Percentiles rank a stretch among this genome's conserved stretches.
Evolutionary conservation across 345 rosid species (phyloP).

Genomic region (Syzygium aromaticum): DNA sequence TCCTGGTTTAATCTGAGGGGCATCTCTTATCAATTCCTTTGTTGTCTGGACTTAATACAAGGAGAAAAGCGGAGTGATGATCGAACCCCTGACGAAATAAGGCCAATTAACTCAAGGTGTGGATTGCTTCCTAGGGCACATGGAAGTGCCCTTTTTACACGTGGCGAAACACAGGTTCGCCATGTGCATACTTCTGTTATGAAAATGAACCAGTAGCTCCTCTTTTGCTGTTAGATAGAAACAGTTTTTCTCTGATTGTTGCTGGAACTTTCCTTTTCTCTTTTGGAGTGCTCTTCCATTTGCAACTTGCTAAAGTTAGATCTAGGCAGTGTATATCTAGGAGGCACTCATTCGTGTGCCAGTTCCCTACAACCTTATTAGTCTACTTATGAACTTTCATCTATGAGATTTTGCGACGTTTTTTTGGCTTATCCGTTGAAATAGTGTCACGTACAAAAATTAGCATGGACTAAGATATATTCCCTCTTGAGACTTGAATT

Average conservation of each 20-base stretch:
- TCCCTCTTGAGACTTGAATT: neutral
- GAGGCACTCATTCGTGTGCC: neutral
- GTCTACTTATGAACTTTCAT: neutral
- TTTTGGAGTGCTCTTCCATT: neutral
- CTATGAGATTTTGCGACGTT: neutral
- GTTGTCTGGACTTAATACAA: constrained; percentile 23
- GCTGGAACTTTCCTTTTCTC: neutral
- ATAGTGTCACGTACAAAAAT: neutral
- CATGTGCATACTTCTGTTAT: neutral
- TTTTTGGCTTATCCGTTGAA: neutral
- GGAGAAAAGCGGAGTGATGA: constrained; percentile 98
- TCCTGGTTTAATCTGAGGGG: too few species aligned
- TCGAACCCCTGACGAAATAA: constrained; percentile 62
- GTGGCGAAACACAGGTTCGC: constrained; percentile 95
- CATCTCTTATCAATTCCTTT: neutral
- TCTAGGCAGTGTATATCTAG: neutral
- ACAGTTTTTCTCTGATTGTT: neutral
- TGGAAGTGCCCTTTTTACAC: constrained; percentile 97
- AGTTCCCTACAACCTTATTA: neutral
- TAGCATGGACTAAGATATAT: neutral
- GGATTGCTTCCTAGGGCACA: constrained; percentile 96
- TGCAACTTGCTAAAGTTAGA: neutral
- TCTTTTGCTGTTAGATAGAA: neutral
- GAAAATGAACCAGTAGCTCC: neutral
- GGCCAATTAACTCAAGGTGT: constrained; percentile 83